phyloP scores from a whole-genome alignment of 257 asterid genomes.

The Fraxinus excelsior region DNA sequence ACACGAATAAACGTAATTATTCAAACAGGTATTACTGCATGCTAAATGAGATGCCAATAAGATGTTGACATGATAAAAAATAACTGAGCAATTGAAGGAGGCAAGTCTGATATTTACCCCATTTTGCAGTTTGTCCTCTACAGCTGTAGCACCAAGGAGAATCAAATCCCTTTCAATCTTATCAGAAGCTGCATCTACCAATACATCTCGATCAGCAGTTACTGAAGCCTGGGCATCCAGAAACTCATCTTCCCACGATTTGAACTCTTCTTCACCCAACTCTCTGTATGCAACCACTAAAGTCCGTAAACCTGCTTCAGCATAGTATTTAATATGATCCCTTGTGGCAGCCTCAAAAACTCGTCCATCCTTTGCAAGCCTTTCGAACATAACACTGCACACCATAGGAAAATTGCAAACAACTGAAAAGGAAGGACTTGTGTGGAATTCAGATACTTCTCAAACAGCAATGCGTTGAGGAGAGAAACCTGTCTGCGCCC shows the following conservation, averaged over 20 bases:
- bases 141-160: constrained; percentile 96
- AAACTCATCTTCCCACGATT: constrained; percentile 78
- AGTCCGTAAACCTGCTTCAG: constrained; percentile 93
- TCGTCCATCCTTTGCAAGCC: constrained; percentile 58
- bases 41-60: not conserved
- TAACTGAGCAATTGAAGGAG: not conserved
- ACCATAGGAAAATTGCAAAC: constrained; percentile 12
- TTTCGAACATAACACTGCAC: constrained; percentile 80
- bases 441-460: not conserved
- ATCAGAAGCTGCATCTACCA: constrained; percentile 83
- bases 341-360: constrained; percentile 53
- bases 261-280: constrained; percentile 69
- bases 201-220: constrained; percentile 63
- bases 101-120: constrained; percentile 61
- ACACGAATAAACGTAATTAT: not conserved
- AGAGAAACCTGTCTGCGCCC: constrained; percentile 90
- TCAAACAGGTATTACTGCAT: not conserved
- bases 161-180: constrained; percentile 71
- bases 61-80: constrained; percentile 2
- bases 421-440: constrained; percentile 14
- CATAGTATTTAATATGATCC: constrained; percentile 70
- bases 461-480: constrained; percentile 9
- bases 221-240: constrained; percentile 62
- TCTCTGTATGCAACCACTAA: constrained; percentile 81
- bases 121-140: constrained; percentile 94